Base-by-base conservation (phyloP, 179 eudicot genomes). In the Nepenthes alata region DNA sequence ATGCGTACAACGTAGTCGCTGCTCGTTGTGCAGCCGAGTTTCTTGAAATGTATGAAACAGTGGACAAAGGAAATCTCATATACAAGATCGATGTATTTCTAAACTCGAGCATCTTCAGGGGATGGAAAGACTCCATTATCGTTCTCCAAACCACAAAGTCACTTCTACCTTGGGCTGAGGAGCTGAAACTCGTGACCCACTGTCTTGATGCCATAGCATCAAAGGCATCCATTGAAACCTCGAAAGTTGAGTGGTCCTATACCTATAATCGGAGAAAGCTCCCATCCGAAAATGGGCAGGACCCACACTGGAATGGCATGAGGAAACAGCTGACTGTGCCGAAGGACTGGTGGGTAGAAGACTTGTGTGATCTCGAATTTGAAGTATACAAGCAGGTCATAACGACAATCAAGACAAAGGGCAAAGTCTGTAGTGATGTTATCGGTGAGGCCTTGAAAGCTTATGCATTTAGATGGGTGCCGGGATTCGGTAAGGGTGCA, bases 281-380 rank as follows among this genome's bases (percentile, higher is more conserved):
- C 37, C 11, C 41, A 7, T 52, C 65, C 48, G 67, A 63, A 14
- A 63, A 54, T 14, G 59, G 47, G 3, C n/a, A 50, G 37, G 55
- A 62, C 3, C 47, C 36, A 11, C 45, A 35, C 35, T 53, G 67
- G 67, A 63, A 63, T 49, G 65, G 65, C 5, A 56, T 62, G 45
- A 62, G 36, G 12, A 80, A 62, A 7, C 65, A 62, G 47, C 65
- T 37, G 59, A 50, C 59, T 0, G 67, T 63, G 4, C 58, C 67
- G 3, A 54, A 54, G 47, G 67, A 63, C 36, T 63, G 67, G 67
- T 63, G 67, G 67, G 58, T 54, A n/a, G 67, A 53, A 16, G 67
- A 63, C 10, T 14, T 63, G 59, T 63, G 67, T 39, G 67, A 63
- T 5, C 67, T 63, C 2, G 67, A 63, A 39, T 53, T 63, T 16